A percentile compares a stretch with the other conserved stretches of the same genome.
phyloP scores from a whole-genome alignment of 805 yeast species.

The Tetrapisispora phaffii region DNA sequence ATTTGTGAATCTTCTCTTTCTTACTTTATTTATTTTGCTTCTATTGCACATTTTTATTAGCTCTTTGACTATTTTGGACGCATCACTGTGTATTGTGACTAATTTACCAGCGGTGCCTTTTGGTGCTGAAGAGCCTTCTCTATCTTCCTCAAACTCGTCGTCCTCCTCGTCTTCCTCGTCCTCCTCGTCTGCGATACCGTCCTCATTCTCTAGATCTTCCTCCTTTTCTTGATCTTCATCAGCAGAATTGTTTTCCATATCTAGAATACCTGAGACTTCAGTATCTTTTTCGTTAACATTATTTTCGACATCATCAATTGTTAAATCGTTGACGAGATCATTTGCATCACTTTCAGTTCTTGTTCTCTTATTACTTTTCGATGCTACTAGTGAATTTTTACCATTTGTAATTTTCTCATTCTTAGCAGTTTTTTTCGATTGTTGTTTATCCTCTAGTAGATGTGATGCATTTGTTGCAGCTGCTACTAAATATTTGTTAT shows the following conservation, averaged over 20 bases:
- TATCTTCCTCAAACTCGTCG: conserved; percentile 3
- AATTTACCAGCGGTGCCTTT: conserved; percentile 2
- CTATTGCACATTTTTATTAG: conserved; percentile 24
- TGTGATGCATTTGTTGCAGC: neutral
- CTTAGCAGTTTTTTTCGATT: neutral
- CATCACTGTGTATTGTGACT: conserved; percentile 21
- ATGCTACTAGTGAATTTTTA: neutral
- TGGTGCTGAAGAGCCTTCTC: conserved; percentile 4
- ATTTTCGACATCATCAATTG: conserved; percentile 2
- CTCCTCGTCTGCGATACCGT: conserved; percentile 4
- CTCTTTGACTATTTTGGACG: conserved; percentile 21
- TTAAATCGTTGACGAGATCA: neutral
- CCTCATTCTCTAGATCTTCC: conserved; percentile 3
- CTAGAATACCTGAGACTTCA: neutral
- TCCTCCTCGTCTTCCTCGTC: conserved; percentile 15
- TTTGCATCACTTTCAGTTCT: neutral
- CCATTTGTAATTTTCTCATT: neutral
- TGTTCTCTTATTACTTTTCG: neutral
- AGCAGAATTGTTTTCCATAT: neutral
- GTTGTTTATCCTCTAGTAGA: neutral
- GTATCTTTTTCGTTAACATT: neutral
- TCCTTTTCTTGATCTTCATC: neutral
- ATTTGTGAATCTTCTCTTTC: conserved; percentile 28
- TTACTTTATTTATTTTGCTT: conserved; percentile 20
- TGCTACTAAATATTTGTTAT: conserved; percentile 5